phyloP scores from a whole-genome alignment of 305 asterid species.

The Fraxinus albicans region DNA sequence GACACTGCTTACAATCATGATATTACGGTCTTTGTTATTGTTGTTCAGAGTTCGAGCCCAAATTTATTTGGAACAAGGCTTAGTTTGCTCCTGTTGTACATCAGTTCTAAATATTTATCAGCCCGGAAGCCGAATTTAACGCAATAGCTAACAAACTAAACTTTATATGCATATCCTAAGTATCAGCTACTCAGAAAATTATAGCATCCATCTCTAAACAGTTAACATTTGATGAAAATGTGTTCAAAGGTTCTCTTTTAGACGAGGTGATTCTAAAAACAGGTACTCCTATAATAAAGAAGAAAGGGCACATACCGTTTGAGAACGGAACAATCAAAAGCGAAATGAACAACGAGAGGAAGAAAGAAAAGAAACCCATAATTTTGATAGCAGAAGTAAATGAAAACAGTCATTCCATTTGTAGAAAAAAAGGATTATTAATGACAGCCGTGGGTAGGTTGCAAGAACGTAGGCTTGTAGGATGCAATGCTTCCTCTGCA shows the following conservation, averaged over 20 bases:
- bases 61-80: background rate
- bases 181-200: background rate
- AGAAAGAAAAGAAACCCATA: slow-evolving; percentile 32
- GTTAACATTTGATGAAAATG: background rate
- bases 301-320: slow-evolving; percentile 33
- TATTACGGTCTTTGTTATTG: background rate
- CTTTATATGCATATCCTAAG: background rate
- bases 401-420: slow-evolving; percentile 31
- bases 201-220: background rate
- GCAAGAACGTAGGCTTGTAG: background rate
- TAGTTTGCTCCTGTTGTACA: background rate
- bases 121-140: background rate
- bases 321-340: slow-evolving; percentile 23
- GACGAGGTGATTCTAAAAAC: background rate
- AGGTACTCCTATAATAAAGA: background rate
- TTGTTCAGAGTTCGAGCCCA: background rate
- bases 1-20: background rate
- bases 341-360: background rate
- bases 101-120: background rate
- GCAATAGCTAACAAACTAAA: background rate
- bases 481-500: slow-evolving; percentile 38
- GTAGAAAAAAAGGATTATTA: slow-evolving; percentile 15
- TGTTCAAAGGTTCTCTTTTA: background rate
- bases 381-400: slow-evolving; percentile 31
- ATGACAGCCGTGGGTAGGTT: background rate